Conservation (phyloP, 305 asterid species). For the Salvia sclarea region DNA sequence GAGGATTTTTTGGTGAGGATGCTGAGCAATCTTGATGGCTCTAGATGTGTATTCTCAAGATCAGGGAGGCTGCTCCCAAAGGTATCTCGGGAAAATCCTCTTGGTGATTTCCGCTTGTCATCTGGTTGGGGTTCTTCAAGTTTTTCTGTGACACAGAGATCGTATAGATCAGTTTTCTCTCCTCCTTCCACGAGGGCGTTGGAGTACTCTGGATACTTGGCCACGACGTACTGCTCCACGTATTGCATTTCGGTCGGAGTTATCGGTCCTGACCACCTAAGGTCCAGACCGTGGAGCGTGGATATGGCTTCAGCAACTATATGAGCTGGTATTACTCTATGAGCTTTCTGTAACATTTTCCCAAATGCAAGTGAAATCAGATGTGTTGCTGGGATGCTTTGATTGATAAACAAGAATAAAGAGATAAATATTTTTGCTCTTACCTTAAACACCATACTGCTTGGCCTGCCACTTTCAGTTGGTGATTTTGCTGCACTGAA, state of each 20-base stretch:
- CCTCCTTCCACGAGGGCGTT: constrained; percentile 61
- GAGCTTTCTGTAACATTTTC: constrained; percentile 42
- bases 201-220: constrained; percentile 59
- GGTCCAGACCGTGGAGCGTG: constrained; percentile 63
- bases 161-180: constrained; percentile 54
- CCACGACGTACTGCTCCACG: constrained; percentile 55
- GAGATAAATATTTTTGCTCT: background rate
- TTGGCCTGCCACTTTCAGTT: constrained; percentile 48
- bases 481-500: constrained; percentile 35
- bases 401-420: background rate
- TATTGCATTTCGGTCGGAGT: constrained; percentile 60
- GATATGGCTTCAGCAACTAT: constrained; percentile 68
- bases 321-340: constrained; percentile 57
- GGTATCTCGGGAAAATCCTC: constrained; percentile 40
- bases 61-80: constrained; percentile 55
- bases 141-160: constrained; percentile 54
- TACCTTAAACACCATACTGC: constrained; percentile 61
- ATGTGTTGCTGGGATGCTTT: background rate
- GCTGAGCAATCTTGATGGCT: constrained; percentile 65
- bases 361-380: background rate
- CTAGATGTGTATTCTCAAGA: constrained; percentile 61
- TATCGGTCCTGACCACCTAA: constrained; percentile 65
- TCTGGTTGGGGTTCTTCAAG: constrained; percentile 42
- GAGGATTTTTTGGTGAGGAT: constrained; percentile 66
- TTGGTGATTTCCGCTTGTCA: constrained; percentile 43